Evolutionary conservation across 2,329 filamentous ascomycete species (phyloP).

Genomic region (Coccinonectria pachysandricola): DNA sequence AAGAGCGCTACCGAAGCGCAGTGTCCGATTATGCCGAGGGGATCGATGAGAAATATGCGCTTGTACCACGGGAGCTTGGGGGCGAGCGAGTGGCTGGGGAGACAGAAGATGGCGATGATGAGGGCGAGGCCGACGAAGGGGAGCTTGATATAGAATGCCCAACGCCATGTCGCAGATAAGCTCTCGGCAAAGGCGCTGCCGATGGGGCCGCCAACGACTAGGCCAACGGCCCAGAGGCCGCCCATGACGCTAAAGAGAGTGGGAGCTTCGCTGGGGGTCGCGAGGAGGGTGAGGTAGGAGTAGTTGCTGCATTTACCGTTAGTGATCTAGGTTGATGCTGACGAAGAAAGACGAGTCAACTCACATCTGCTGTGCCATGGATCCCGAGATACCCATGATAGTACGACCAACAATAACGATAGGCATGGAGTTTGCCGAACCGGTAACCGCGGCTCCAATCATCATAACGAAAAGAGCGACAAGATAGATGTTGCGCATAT

Average conservation of each 20-base stretch:
- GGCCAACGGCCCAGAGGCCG: background rate
- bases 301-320: background rate
- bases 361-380: too few species aligned
- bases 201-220: background rate
- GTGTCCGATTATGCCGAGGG: constrained; percentile 20
- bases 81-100: constrained; percentile 22
- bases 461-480: too few species aligned
- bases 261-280: background rate
- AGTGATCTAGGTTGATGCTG: too few species aligned
- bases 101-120: constrained; percentile 32
- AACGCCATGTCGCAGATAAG: background rate
- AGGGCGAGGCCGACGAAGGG: constrained; percentile 27
- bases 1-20: constrained; percentile 25
- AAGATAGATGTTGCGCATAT: too few species aligned
- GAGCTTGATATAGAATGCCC: constrained; percentile 41
- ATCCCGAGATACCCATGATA: too few species aligned
- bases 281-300: background rate
- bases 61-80: constrained; percentile 9
- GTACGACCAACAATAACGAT: too few species aligned
- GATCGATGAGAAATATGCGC: constrained; percentile 5
- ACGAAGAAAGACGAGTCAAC: too few species aligned
- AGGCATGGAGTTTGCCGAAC: too few species aligned
- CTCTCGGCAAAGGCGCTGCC: background rate
- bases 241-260: background rate
- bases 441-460: too few species aligned